Percentiles rank a stretch among this genome's conserved stretches.
These are phyloP conservation scores for Ceratobasidium sp. DNA, from an alignment of 1,284 basidiomycete species.

Conservation along the genomic window DNA sequence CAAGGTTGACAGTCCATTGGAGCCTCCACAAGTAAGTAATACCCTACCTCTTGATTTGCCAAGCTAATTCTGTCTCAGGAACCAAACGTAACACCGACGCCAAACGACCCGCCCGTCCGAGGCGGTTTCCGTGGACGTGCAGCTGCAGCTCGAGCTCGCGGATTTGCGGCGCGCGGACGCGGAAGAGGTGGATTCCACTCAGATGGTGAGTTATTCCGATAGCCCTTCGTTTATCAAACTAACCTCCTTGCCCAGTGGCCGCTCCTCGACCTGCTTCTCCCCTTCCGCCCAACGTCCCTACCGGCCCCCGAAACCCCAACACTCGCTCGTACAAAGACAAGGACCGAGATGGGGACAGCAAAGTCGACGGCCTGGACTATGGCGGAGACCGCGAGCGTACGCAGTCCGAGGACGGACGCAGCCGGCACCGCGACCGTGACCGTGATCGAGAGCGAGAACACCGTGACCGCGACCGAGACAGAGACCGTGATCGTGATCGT, in stretches of 20 bases:
- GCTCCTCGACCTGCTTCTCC: constrained; percentile 79
- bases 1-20: constrained; percentile 29
- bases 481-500: constrained; percentile 48
- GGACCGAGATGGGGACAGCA: constrained; percentile 82
- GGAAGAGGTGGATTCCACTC: constrained; percentile 55
- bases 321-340: constrained; percentile 79
- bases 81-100: constrained; percentile 12
- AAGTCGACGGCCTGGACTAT: constrained; percentile 86
- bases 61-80: constrained; percentile 7
- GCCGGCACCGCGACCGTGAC: constrained; percentile 54
- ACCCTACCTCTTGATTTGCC: constrained; percentile 42
- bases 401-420: constrained; percentile 63
- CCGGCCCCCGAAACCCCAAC: constrained; percentile 77
- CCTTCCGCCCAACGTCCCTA: constrained; percentile 83
- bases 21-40: constrained; percentile 7
- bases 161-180: constrained; percentile 56
- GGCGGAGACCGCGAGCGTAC: constrained; percentile 65
- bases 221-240: background rate
- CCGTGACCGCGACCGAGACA: constrained; percentile 43
- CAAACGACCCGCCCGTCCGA: constrained; percentile 39
- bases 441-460: constrained; percentile 47
- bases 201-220: constrained; percentile 34
- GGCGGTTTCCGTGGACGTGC: constrained; percentile 42
- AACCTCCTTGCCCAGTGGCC: constrained; percentile 54
- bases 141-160: constrained; percentile 46